These are phyloP conservation scores for Sarocladium brachiariae DNA, from an alignment of 2,329 filamentous ascomycete genomes.

Conservation along the genomic window DNA sequence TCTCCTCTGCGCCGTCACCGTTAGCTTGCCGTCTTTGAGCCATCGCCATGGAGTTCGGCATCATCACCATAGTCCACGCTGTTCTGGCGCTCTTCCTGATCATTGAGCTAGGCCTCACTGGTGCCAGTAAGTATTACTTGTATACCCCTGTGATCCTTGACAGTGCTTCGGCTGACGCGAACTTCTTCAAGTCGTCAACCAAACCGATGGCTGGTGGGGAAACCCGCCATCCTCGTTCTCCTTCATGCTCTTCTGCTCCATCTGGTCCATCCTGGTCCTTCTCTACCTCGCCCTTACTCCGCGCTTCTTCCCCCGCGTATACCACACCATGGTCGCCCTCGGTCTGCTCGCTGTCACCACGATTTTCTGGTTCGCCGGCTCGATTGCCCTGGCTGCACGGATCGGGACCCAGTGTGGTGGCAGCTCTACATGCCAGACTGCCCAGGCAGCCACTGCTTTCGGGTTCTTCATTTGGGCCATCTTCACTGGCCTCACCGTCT, in stretches of 20 bases:
- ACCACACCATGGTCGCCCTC: slow-evolving; percentile 60
- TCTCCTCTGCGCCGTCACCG: too few species aligned
- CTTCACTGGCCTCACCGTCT: slow-evolving; percentile 38
- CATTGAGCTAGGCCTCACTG: slow-evolving; percentile 68
- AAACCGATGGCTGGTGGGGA: slow-evolving; percentile 23
- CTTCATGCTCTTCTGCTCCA: slow-evolving; percentile 72
- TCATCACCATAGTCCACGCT: slow-evolving; percentile 57
- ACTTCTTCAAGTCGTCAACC: slow-evolving; percentile 45
- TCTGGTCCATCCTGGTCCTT: slow-evolving; percentile 70
- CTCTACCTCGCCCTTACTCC: slow-evolving; percentile 65
- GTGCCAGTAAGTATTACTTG: slow-evolving; percentile 52
- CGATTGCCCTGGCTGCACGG: slow-evolving; percentile 66
- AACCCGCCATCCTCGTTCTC: slow-evolving; percentile 51
- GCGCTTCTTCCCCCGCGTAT: slow-evolving; percentile 50
- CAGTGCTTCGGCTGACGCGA: not conserved
- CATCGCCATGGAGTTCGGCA: slow-evolving; percentile 42
- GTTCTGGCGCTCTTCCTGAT: slow-evolving; percentile 62
- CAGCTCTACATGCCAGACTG: slow-evolving; percentile 47
- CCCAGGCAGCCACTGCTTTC: slow-evolving; percentile 59
- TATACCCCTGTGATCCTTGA: not conserved
- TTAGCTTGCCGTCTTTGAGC: too few species aligned
- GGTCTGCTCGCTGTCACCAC: slow-evolving; percentile 65
- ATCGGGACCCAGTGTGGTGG: slow-evolving; percentile 48
- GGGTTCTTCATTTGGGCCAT: slow-evolving; percentile 57
- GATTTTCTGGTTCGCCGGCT: slow-evolving; percentile 86